Evolutionary conservation across 2,329 filamentous ascomycete species (phyloP).

Genomic region (Botryotinia globosa): DNA sequence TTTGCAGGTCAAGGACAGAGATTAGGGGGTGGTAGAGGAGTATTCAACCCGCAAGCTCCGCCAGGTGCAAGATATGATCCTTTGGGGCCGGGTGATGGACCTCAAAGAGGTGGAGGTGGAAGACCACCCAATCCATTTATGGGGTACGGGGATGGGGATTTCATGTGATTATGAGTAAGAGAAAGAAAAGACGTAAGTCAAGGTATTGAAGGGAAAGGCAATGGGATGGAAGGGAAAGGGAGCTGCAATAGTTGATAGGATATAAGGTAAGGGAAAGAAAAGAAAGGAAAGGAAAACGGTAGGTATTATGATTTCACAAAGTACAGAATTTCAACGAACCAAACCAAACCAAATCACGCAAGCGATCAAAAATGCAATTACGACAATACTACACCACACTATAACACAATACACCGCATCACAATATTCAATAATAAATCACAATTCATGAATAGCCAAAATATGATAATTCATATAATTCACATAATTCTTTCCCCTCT

Average conservation of each 20-base stretch:
- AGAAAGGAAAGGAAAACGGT: not conserved
- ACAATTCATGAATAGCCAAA: not conserved
- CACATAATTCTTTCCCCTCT: not conserved
- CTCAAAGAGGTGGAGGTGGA: constrained; percentile 47
- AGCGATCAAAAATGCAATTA: not conserved
- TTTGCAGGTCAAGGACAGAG: constrained; percentile 55
- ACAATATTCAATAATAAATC: not conserved
- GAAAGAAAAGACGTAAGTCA: not conserved
- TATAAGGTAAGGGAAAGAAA: not conserved
- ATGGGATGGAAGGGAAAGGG: not conserved
- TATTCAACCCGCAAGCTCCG: constrained; percentile 66
- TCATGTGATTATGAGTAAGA: constrained; percentile 44
- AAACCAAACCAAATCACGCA: not conserved
- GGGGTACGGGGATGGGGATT: constrained; percentile 55
- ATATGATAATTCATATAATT: not conserved
- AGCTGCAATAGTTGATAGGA: not conserved
- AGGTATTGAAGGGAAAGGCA: not conserved
- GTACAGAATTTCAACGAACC: not conserved
- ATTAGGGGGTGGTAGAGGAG: constrained; percentile 43
- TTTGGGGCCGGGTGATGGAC: constrained; percentile 64
- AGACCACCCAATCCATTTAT: constrained; percentile 56
- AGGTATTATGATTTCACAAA: constrained; percentile 1
- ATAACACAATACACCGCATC: not conserved
- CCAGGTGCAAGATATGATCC: constrained; percentile 93
- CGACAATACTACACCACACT: not conserved